phyloP scores from a whole-genome alignment of 2,329 filamentous ascomycete species.

The Ploettnerulaceae sp. region DNA sequence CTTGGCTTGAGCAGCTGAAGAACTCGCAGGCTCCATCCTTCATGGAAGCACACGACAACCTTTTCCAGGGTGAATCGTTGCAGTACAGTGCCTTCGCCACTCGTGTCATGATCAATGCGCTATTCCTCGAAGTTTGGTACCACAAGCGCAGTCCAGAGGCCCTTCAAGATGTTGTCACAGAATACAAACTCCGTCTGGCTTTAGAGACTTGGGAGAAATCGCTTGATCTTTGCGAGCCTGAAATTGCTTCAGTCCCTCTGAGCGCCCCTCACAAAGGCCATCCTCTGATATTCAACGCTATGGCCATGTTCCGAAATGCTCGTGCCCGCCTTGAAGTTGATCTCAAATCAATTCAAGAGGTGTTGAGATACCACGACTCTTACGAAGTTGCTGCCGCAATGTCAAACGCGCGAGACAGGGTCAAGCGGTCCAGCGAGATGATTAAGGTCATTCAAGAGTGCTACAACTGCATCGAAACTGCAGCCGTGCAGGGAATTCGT shows the following conservation, averaged over 20 bases:
- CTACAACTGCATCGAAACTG: slow-evolving; percentile 96
- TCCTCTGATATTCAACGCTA: slow-evolving; percentile 95
- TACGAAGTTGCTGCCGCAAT: slow-evolving; percentile 97
- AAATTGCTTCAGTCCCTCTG: slow-evolving; percentile 80
- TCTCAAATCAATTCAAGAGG: slow-evolving; percentile 88
- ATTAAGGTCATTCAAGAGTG: slow-evolving; percentile 97
- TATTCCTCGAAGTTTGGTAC: slow-evolving; percentile 98
- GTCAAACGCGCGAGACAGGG: slow-evolving; percentile 88
- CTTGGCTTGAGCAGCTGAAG: slow-evolving; percentile 77
- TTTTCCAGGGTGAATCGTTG: slow-evolving; percentile 88
- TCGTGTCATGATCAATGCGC: slow-evolving; percentile 96
- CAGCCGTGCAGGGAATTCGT: slow-evolving; percentile 86
- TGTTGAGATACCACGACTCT: slow-evolving; percentile 91
- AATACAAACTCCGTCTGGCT: slow-evolving; percentile 94
- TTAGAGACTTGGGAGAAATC: slow-evolving; percentile 99
- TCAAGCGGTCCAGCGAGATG: slow-evolving; percentile 95
- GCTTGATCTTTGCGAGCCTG: slow-evolving; percentile 86
- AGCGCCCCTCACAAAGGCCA: slow-evolving; percentile 95
- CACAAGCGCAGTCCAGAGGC: slow-evolving; percentile 98
- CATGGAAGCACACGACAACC: slow-evolving; percentile 86
- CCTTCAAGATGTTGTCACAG: slow-evolving; percentile 92
- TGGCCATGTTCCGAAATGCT: slow-evolving; percentile 94
- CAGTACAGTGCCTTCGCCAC: slow-evolving; percentile 96
- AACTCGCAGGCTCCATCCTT: slow-evolving; percentile 75
- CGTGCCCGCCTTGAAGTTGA: slow-evolving; percentile 90